These are phyloP conservation scores for Cryptococcus sp. DNA, from an alignment of 1,284 basidiomycete genomes.

Conservation along the genomic window DNA sequence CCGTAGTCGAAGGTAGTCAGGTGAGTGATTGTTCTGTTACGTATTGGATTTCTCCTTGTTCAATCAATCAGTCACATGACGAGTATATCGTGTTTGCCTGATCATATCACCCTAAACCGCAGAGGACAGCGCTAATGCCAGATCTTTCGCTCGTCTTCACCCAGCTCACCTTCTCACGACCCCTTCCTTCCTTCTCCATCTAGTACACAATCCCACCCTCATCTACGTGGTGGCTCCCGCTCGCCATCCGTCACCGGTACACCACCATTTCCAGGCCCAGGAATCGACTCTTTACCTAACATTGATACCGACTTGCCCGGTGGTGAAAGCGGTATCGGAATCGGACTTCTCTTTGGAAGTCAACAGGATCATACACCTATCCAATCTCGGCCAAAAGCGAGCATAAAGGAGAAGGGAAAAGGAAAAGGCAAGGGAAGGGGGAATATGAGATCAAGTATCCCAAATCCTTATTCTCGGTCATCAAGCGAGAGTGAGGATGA, in stretches of 20 bases:
- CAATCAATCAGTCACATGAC: too few relatives aligned
- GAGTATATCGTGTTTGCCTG: too few relatives aligned
- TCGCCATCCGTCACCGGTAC: slow-evolving; percentile 29
- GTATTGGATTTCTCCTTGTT: neutral
- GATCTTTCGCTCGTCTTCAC: slow-evolving; percentile 40
- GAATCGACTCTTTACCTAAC: slow-evolving; percentile 37
- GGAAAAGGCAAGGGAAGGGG: slow-evolving; percentile 10
- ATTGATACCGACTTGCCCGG: slow-evolving; percentile 19
- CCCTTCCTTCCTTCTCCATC: slow-evolving; percentile 41
- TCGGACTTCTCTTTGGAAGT: slow-evolving; percentile 28
- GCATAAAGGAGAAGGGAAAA: slow-evolving; percentile 3
- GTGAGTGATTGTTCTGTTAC: slow-evolving; percentile 15
- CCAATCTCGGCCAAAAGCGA: neutral
- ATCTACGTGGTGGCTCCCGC: slow-evolving; percentile 24
- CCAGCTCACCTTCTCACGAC: slow-evolving; percentile 36
- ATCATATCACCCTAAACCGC: neutral
- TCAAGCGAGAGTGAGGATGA: slow-evolving; percentile 33
- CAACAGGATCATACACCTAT: slow-evolving; percentile 7
- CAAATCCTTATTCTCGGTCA: slow-evolving; percentile 38
- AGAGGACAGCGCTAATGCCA: slow-evolving; percentile 5
- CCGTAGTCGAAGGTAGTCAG: slow-evolving; percentile 21
- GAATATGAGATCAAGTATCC: slow-evolving; percentile 12
- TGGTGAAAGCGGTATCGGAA: slow-evolving; percentile 19
- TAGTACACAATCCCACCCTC: slow-evolving; percentile 26
- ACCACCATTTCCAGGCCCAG: slow-evolving; percentile 40